phyloP scores from a whole-genome alignment of 2,329 filamentous ascomycete species.

The Colletotrichum coccodes region DNA sequence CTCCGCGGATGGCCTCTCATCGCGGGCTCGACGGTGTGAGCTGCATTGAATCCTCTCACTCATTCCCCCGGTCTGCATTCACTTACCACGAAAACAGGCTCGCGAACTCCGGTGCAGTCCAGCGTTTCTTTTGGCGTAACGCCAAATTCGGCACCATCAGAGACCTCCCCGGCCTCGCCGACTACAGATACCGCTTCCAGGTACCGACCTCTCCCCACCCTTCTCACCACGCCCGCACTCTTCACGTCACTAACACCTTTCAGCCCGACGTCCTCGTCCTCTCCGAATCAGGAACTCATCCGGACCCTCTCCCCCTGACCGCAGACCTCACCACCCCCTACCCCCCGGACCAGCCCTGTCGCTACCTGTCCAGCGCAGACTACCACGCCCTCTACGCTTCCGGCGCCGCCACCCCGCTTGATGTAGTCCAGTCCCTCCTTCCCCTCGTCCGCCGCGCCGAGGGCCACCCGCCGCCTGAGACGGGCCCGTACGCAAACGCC shows the following conservation, averaged over 20 bases:
- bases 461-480: slow-evolving; percentile 28
- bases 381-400: slow-evolving; percentile 80
- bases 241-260: slow-evolving; percentile 11
- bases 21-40: slow-evolving; percentile 70
- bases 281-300: slow-evolving; percentile 46
- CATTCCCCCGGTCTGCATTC: not conserved
- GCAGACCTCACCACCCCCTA: slow-evolving; percentile 52
- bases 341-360: slow-evolving; percentile 52
- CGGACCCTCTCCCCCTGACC: slow-evolving; percentile 34
- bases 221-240: too few relatives aligned
- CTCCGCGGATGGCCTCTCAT: slow-evolving; percentile 74
- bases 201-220: slow-evolving; percentile 44
- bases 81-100: slow-evolving; percentile 55
- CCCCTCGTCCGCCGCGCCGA: slow-evolving; percentile 73
- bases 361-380: slow-evolving; percentile 78
- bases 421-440: slow-evolving; percentile 77
- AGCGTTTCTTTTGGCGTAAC: slow-evolving; percentile 76
- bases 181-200: slow-evolving; percentile 57
- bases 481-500: slow-evolving; percentile 68
- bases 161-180: slow-evolving; percentile 55
- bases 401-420: slow-evolving; percentile 75
- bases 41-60: slow-evolving; percentile 10
- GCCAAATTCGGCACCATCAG: slow-evolving; percentile 64
- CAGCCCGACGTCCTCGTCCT: slow-evolving; percentile 67
- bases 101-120: slow-evolving; percentile 67